A percentile compares a stretch with the other conserved stretches of the same genome.
These are phyloP conservation scores for Cladorrhinum sp. DNA, from an alignment of 2,329 filamentous ascomycete genomes.

Conservation along the genomic window DNA sequence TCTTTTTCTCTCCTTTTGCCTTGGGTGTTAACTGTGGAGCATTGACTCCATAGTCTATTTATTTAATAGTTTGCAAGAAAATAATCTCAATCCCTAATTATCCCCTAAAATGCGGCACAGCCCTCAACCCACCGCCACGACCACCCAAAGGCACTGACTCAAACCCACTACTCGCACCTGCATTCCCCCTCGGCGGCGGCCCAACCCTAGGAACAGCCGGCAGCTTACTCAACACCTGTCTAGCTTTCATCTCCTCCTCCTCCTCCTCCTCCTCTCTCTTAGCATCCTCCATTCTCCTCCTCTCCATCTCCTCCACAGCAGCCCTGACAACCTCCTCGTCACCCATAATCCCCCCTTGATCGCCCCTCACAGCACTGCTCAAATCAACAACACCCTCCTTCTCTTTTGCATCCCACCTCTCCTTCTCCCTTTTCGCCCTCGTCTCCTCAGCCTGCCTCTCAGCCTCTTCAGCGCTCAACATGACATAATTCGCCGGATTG, in stretches of 20 bases:
- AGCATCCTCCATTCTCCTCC: conserved; percentile 6
- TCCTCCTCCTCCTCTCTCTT: conserved; percentile 16
- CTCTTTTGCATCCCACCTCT: conserved; percentile 11
- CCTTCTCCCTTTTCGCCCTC: neutral
- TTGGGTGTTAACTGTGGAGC: too few relatives aligned
- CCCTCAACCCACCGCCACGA: conserved; percentile 12
- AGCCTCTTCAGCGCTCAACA: conserved; percentile 17
- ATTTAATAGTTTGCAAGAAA: neutral
- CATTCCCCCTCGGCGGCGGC: conserved; percentile 3
- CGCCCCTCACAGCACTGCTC: neutral
- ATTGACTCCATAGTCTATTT: neutral
- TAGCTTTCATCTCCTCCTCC: conserved; percentile 18
- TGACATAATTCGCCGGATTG: conserved; percentile 19
- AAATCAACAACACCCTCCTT: neutral
- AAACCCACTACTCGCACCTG: conserved; percentile 11
- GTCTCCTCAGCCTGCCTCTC: conserved; percentile 9
- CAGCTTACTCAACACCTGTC: conserved; percentile 13
- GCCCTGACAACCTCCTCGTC: conserved; percentile 11
- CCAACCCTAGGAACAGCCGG: conserved; percentile 14
- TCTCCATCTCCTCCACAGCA: conserved; percentile 13
- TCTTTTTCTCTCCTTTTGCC: too few relatives aligned
- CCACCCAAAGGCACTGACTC: neutral
- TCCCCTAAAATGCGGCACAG: conserved; percentile 14
- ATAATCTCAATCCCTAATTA: neutral
- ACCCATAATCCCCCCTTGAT: neutral